Evolutionary conservation across 352 stramenopile species (phyloP).

Genomic region (Pythium biforme): DNA sequence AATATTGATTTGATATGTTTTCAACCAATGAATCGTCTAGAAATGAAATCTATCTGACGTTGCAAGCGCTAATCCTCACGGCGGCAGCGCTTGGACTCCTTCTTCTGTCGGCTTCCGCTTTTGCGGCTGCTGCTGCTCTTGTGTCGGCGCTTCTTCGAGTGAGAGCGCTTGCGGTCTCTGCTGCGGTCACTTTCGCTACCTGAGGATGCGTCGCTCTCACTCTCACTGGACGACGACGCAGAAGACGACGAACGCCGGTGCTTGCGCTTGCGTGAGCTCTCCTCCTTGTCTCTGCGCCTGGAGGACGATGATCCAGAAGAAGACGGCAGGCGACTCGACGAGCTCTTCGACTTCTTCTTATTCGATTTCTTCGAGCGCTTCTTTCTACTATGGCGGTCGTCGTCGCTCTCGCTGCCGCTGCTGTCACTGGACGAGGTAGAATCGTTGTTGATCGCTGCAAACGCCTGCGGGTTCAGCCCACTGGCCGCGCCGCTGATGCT

Average conservation of each 20-base stretch:
- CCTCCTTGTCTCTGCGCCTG: slow-evolving; percentile 20
- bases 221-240: slow-evolving; percentile 12
- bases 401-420: slow-evolving; percentile 30
- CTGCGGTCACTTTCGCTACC: slow-evolving; percentile 22
- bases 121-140: slow-evolving; percentile 15
- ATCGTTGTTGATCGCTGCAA: slow-evolving; percentile 57
- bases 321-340: slow-evolving; percentile 17
- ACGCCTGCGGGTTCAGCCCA: slow-evolving; percentile 66
- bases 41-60: slow-evolving; percentile 3
- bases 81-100: slow-evolving; percentile 57
- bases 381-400: slow-evolving; percentile 16
- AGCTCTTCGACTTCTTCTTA: slow-evolving; percentile 43
- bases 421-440: slow-evolving; percentile 27
- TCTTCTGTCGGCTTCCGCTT: slow-evolving; percentile 17
- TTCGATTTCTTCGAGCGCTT: slow-evolving; percentile 41
- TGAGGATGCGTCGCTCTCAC: slow-evolving; percentile 20
- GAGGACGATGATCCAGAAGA: slow-evolving; percentile 19
- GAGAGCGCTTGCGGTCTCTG: slow-evolving; percentile 19
- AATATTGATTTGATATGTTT: neutral
- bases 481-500: slow-evolving; percentile 30
- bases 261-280: slow-evolving; percentile 24
- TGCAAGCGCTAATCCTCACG: neutral
- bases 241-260: slow-evolving; percentile 14
- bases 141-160: slow-evolving; percentile 28
- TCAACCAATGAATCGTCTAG: slow-evolving; percentile 13